phyloP scores from a whole-genome alignment of 352 stramenopile species.

The Pythium angustatum region DNA sequence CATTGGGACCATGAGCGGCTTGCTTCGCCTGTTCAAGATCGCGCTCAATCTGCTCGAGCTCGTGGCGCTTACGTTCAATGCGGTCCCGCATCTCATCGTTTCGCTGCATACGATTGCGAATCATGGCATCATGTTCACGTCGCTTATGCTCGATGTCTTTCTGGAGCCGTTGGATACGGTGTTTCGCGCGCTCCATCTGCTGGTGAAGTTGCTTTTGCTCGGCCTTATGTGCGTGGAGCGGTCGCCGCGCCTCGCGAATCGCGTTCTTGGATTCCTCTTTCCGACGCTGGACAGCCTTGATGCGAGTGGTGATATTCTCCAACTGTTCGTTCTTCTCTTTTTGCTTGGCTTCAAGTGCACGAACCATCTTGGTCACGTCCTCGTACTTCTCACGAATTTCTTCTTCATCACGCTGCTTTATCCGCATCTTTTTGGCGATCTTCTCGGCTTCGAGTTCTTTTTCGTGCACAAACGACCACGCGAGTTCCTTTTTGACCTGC shows the following conservation, averaged over 20 bases:
- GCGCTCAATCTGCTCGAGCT: conserved; percentile 40
- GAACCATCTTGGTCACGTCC: conserved; percentile 47
- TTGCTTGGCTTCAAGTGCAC: conserved; percentile 58
- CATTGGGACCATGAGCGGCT: conserved; percentile 24
- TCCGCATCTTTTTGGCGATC: conserved; percentile 55
- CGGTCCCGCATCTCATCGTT: conserved; percentile 60
- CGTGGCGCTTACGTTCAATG: conserved; percentile 50
- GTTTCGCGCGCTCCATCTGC: conserved; percentile 50
- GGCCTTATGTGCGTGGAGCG: conserved; percentile 64
- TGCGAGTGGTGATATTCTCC: conserved; percentile 47
- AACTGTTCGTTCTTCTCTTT: conserved; percentile 67
- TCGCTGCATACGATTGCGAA: conserved; percentile 55
- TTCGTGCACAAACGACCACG: conserved; percentile 80
- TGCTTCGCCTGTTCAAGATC: conserved; percentile 47
- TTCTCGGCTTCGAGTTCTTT: conserved; percentile 57
- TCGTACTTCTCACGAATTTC: conserved; percentile 43
- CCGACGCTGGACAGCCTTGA: conserved; percentile 42
- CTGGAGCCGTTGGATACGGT: conserved; percentile 52
- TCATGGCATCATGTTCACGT: conserved; percentile 53
- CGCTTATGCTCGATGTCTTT: conserved; percentile 56
- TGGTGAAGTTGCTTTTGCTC: conserved; percentile 63
- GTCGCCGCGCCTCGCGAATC: conserved; percentile 64
- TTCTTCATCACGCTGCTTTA: conserved; percentile 48
- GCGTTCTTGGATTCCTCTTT: conserved; percentile 57
- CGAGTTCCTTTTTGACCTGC: conserved; percentile 74